phyloP scores from a whole-genome alignment of 768 basidiomycete genomes.

The Phylloporus sp. region DNA sequence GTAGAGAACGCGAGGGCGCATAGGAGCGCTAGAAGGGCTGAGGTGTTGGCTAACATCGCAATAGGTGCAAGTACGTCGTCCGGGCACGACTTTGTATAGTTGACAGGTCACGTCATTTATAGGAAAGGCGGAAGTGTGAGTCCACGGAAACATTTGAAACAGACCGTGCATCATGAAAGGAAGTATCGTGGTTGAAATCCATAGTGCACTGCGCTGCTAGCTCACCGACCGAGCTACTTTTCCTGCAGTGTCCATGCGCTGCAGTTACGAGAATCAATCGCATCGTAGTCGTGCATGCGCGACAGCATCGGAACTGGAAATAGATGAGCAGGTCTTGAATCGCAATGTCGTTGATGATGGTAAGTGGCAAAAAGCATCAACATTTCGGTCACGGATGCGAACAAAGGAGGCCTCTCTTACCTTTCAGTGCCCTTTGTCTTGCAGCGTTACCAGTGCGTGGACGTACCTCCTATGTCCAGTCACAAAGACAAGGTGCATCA shows the following conservation, averaged over 20 bases:
- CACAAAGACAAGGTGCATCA: not conserved
- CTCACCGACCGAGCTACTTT: not conserved
- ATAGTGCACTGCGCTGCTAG: not conserved
- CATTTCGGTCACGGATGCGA: not conserved
- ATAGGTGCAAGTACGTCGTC: not conserved
- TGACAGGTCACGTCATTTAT: not conserved
- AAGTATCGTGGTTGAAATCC: not conserved
- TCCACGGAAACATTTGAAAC: not conserved
- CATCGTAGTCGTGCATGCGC: not conserved
- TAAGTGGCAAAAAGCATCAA: no score
- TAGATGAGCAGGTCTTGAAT: not conserved
- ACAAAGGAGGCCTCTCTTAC: not conserved
- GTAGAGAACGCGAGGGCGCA: conserved; percentile 9
- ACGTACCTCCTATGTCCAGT: not conserved
- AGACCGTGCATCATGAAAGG: not conserved
- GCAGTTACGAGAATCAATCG: not conserved
- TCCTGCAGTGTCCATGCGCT: not conserved
- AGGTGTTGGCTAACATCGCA: conserved; percentile 14
- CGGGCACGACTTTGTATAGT: not conserved
- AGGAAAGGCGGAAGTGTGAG: not conserved
- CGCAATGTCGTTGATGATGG: not conserved
- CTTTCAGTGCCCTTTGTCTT: no score
- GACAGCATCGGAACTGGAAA: not conserved
- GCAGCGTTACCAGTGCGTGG: not conserved
- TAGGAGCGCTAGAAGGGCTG: conserved; percentile 10